Conservation (phyloP, 208 protist genomes). For the Leptomonas seymouri region DNA sequence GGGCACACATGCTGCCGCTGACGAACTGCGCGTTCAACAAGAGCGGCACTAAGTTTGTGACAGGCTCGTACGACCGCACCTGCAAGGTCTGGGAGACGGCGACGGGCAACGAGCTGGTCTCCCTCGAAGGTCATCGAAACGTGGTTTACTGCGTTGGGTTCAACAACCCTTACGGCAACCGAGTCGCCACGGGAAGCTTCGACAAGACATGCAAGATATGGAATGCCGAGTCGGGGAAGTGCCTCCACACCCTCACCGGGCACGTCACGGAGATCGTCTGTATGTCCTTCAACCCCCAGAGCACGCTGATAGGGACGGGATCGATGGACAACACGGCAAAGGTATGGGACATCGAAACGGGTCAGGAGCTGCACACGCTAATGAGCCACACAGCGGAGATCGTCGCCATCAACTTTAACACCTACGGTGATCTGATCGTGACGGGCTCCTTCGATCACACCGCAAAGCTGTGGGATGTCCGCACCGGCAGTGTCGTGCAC, state of each 20-base stretch:
- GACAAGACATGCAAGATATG: conserved; percentile 97
- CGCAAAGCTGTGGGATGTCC: conserved; percentile 94
- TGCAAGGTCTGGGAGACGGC: conserved; percentile 96
- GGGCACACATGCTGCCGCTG: conserved; percentile 95
- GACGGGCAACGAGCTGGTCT: conserved; percentile 92
- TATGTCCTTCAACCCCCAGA: conserved; percentile 94
- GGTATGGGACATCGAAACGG: conserved; percentile 95
- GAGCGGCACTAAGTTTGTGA: conserved; percentile 94
- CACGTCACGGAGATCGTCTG: conserved; percentile 96
- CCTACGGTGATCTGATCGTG: conserved; percentile 83
- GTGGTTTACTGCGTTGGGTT: conserved; percentile 97
- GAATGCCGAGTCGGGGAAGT: conserved; percentile 90
- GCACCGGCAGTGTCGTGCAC: conserved; percentile 81
- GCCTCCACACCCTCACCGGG: conserved; percentile 90
- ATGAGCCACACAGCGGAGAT: conserved; percentile 95
- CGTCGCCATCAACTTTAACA: conserved; percentile 94
- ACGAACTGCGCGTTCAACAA: conserved; percentile 98
- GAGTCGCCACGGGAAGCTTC: conserved; percentile 95
- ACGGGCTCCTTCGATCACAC: conserved; percentile 96
- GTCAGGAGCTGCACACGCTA: conserved; percentile 87
- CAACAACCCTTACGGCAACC: conserved; percentile 96
- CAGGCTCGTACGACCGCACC: conserved; percentile 95
- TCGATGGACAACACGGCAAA: conserved; percentile 97
- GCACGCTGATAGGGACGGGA: conserved; percentile 90
- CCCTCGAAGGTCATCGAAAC: conserved; percentile 95